phyloP scores from a whole-genome alignment of 257 asterid genomes.

The Jaltomata sinuosa region DNA sequence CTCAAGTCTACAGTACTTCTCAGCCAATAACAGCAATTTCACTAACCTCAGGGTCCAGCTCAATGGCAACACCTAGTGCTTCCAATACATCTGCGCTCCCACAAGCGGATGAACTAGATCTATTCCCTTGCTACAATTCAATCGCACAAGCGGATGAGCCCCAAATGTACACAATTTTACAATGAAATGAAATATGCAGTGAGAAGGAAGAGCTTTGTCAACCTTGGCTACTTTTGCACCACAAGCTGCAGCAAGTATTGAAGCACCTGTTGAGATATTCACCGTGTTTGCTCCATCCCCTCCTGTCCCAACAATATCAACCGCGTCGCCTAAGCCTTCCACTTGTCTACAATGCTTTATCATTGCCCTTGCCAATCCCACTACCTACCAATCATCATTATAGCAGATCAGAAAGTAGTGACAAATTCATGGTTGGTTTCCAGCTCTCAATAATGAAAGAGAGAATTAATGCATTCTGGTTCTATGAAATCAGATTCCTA shows the following conservation, averaged over 20 bases:
- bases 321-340: constrained; percentile 51
- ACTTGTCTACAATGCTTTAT: constrained; percentile 52
- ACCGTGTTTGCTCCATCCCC: constrained; percentile 90
- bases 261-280: constrained; percentile 80
- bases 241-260: constrained; percentile 88
- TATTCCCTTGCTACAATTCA: constrained; percentile 69
- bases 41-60: constrained; percentile 65
- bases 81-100: constrained; percentile 90
- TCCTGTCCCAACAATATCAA: constrained; percentile 87
- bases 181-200: not conserved
- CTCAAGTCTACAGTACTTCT: not conserved
- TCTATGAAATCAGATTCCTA: not conserved
- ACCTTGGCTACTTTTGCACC: constrained; percentile 91
- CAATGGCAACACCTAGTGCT: constrained; percentile 65
- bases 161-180: not conserved
- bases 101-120: constrained; percentile 91
- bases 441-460: not conserved
- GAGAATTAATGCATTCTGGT: not conserved
- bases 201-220: not conserved
- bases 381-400: constrained; percentile 32
- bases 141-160: not conserved
- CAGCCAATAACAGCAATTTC: not conserved
- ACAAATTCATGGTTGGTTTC: not conserved
- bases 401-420: not conserved
- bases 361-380: constrained; percentile 82